Evolutionary conservation across 345 rosid genomes (phyloP).

Genomic region (Eucalyptus urophylla): DNA sequence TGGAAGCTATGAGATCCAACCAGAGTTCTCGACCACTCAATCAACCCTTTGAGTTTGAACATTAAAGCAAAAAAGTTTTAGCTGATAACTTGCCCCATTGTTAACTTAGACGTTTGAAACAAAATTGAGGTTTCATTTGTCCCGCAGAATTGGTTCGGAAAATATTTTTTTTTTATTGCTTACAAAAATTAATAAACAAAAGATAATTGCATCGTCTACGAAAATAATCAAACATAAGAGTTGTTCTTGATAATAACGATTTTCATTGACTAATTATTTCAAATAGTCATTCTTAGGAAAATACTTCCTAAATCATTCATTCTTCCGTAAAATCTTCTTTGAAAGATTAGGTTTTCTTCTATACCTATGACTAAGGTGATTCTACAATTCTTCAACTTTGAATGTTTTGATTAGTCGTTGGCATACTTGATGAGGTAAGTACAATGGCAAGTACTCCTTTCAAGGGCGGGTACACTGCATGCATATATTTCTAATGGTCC

Average conservation of each 20-base stretch:
- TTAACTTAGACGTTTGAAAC: neutral
- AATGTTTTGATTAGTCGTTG: neutral
- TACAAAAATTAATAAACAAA: neutral
- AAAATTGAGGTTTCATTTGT: neutral
- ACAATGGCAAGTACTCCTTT: neutral
- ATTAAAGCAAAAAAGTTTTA: neutral
- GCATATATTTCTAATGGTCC: neutral
- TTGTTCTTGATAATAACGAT: neutral
- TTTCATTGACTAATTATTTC: neutral
- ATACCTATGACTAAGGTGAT: neutral
- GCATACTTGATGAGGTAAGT: neutral
- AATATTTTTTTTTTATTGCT: neutral
- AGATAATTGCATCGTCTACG: neutral
- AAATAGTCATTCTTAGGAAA: rapidly evolving
- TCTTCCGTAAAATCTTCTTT: rapidly evolving
- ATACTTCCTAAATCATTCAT: neutral
- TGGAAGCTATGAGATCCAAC: neutral
- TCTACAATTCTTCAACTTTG: neutral
- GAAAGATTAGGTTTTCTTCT: neutral
- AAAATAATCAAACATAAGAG: neutral
- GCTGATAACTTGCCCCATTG: neutral
- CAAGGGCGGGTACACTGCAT: neutral
- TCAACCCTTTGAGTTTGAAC: neutral
- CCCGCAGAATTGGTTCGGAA: neutral
- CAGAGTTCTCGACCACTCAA: neutral